Conservation (phyloP, 2,329 filamentous ascomycete species). For the Fusarium siculi region DNA sequence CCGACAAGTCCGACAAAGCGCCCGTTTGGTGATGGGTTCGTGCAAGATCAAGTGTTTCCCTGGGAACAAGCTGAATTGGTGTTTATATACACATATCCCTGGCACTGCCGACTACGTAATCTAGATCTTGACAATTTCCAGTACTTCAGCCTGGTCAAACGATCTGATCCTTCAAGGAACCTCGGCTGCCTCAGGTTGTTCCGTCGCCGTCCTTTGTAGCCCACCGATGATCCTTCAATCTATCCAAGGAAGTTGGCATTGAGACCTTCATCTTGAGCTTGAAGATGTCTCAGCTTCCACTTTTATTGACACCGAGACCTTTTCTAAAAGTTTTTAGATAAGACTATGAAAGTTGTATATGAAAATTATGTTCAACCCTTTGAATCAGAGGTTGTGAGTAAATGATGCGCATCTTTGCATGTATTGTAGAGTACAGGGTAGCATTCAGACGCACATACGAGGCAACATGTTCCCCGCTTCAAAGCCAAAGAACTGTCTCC, state of each 20-base stretch:
- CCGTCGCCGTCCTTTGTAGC: not conserved
- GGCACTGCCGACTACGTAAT: not conserved
- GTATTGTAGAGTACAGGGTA: not conserved
- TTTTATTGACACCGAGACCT: fast-evolving
- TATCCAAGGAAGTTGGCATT: fast-evolving
- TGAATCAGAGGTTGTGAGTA: not conserved
- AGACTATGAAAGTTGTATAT: too few species aligned
- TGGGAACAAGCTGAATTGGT: not conserved
- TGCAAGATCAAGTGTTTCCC: not conserved
- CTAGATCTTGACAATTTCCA: fast-evolving
- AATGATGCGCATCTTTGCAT: not conserved
- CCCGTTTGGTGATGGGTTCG: not conserved
- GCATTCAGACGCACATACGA: not conserved
- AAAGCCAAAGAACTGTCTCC: not conserved
- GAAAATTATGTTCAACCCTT: not conserved
- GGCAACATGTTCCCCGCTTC: not conserved
- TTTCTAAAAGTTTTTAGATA: too few species aligned
- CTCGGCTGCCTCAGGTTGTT: not conserved
- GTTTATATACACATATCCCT: not conserved
- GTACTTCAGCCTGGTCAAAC: not conserved
- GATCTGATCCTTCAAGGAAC: not conserved
- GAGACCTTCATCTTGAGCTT: not conserved
- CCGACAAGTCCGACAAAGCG: not conserved
- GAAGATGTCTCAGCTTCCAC: not conserved
- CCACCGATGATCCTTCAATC: not conserved